Evolutionary conservation across 768 basidiomycete species (phyloP), one percentile per base, ranked within the genome.

Genomic region (Xerocomus potaroensis): DNA sequence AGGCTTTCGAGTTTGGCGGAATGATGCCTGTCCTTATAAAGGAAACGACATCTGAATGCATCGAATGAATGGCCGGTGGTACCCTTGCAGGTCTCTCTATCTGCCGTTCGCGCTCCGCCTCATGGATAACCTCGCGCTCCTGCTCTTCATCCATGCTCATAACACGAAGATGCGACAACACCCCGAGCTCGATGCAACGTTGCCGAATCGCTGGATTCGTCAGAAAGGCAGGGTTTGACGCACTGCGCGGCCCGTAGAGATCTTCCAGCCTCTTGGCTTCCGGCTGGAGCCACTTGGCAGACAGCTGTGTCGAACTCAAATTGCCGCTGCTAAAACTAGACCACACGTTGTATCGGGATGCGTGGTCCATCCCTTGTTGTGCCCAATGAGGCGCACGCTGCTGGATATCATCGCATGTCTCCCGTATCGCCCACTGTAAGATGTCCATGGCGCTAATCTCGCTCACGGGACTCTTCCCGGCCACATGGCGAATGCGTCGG

Each of bases 321-420:
- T 41, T 36, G 4, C n/a, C 15, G 2, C 7, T 2, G 19, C 51
- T 51, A 21, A 62, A 64, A 4, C 31, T 24, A 0, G 48, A 41
- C 62, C 62, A 64, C 21, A 41, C 50, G 11, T 43, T 42, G 35
- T 58, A 56, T 27, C 73, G 62, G 6, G 50, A 50, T 15, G 53
- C 14, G 34, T 71, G 67, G 31, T 75, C 65, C 6, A 59, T 36
- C 6, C 75, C 76, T 56, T 78, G 73, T 29, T 70, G 63, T 26
- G 58, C 68, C 75, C 74, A 78, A 23, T 68, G 69, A 12, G 73
- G 63, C 36, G 65, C 57, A 27, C 69, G 59, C 8, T 61, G 65
- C 26, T 67, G 58, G 21, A 77, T 71, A 19, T 74, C 63, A 0
- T 45, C 43, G 42, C 74, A 78, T 0, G 76, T 76, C 47, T 76